A percentile compares a stretch with the other conserved stretches of the same genome.
Conservation (phyloP, 345 rosid genomes). For the Sapria himalayana region DNA sequence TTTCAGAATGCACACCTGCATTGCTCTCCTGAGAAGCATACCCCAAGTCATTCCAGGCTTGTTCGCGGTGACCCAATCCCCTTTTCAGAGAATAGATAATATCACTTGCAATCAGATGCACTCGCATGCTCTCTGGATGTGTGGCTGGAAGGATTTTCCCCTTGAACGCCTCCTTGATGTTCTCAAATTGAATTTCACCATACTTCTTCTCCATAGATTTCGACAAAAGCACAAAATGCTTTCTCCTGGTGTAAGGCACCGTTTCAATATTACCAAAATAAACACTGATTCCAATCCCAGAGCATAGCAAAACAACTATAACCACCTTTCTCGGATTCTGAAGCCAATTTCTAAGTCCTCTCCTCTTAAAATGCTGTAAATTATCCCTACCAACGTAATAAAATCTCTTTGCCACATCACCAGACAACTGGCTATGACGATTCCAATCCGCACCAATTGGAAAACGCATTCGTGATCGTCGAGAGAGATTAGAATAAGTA, state of each 20-base stretch:
- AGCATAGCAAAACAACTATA: slow-evolving; percentile 31
- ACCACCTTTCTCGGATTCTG: slow-evolving; percentile 37
- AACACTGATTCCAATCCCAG: slow-evolving; percentile 34
- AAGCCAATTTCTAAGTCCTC: slow-evolving; percentile 49
- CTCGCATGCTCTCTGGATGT: slow-evolving; percentile 69
- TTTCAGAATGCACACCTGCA: slow-evolving; percentile 10
- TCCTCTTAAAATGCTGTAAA: slow-evolving; percentile 48
- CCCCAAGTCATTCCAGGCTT: slow-evolving; percentile 44
- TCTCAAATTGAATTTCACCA: slow-evolving; percentile 51
- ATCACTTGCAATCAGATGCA: slow-evolving; percentile 47
- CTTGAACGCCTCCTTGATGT: slow-evolving; percentile 30
- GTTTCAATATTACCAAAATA: slow-evolving; percentile 60
- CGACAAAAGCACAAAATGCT: slow-evolving; percentile 57
- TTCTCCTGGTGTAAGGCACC: slow-evolving; percentile 68
- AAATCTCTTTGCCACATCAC: slow-evolving; percentile 19
- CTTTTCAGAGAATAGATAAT: slow-evolving; percentile 59
- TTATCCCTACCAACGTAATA: slow-evolving; percentile 53
- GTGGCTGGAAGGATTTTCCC: slow-evolving; percentile 59
- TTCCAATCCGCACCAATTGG: slow-evolving; percentile 7
- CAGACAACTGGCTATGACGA: slow-evolving; percentile 10
- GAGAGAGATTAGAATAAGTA: slow-evolving; percentile 11
- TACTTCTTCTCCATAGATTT: slow-evolving; percentile 36
- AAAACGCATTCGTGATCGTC: slow-evolving; percentile 9
- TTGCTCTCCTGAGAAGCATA: slow-evolving; percentile 35
- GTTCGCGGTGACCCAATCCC: slow-evolving; percentile 52